Evolutionary conservation across 345 rosid genomes (phyloP), one percentile per base, ranked within the genome.

Genomic region (Eutrema heterophyllum): DNA sequence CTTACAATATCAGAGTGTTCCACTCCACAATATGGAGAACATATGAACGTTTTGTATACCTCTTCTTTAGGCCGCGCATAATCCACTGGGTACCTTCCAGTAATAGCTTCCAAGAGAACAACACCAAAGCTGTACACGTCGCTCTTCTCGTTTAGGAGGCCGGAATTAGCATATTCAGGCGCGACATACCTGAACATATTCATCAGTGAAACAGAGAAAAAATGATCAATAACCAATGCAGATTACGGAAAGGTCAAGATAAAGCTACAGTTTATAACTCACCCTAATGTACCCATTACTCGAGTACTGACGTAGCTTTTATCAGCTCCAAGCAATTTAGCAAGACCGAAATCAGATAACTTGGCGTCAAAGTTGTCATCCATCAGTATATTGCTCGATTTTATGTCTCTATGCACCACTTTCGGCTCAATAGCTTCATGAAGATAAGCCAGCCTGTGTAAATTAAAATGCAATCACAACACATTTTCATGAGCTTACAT

Each of bases 231-330:
- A 61, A 75, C 7, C 14, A 59, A 32, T 33, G 18, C 16, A 27
- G 15, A 56, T 54, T 11, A 39, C 45, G 70, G 72, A 45, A 40
- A 29, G 4, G 35, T 26, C 0, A 46, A 29, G 53, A 45, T 54
- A 5, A 39, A 74, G 21, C 54, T 68, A 50, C 14, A 58, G 45
- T 24, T 6, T 4, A 41, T 21, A 36, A 81, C 96, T 85, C 80
- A 94, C 97, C 99, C 99, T 41, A 94, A 94, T 43, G 99, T 94
- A 67, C 99, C 97, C 99, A 94, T 94, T 51, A 94, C 97, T 83
- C 97, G 84, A 41, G 99, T 94, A 54, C 97, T 89, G 63, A 94
- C 84, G 52, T 88, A 85, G 76, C 89, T 89, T 75, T 83, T 86
- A 79, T 93, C 98, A 52, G 93, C 92, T 82, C 97, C 97, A 29